These are phyloP conservation scores for Magnaporthales sp. DNA, from an alignment of 2,329 filamentous ascomycete species.

Conservation along the genomic window DNA sequence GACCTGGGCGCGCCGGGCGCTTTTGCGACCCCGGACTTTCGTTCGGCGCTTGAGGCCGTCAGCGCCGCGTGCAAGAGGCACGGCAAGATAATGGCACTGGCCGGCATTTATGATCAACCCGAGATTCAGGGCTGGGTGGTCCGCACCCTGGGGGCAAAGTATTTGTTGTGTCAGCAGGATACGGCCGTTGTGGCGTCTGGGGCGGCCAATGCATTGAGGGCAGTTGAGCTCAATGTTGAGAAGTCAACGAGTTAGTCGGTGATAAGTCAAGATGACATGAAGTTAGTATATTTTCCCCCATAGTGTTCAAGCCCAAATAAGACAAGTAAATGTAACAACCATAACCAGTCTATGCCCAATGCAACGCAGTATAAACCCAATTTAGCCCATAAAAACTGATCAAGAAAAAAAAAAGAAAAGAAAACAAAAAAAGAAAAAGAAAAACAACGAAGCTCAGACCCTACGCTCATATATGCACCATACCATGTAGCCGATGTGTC, in stretches of 20 bases:
- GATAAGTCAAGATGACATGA: not conserved
- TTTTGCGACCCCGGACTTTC: slow-evolving; percentile 20
- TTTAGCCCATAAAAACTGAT: not conserved
- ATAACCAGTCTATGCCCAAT: not conserved
- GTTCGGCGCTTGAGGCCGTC: slow-evolving; percentile 16
- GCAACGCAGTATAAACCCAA: not conserved
- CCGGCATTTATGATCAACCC: not conserved
- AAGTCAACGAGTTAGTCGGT: not conserved
- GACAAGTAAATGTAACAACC: not conserved
- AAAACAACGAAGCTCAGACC: not conserved
- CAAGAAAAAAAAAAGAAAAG: not conserved
- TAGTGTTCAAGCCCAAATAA: not conserved
- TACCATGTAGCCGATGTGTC: not conserved
- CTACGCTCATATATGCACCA: not conserved
- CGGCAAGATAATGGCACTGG: slow-evolving; percentile 16
- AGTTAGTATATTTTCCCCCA: not conserved
- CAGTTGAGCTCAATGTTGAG: not conserved
- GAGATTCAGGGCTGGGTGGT: not conserved
- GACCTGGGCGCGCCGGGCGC: slow-evolving; percentile 31
- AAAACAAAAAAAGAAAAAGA: not conserved
- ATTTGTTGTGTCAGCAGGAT: not conserved
- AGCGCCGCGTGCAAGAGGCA: slow-evolving; percentile 19
- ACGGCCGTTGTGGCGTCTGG: not conserved
- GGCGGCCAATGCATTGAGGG: not conserved
- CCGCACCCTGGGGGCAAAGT: not conserved